These are phyloP conservation scores for Colletotrichum tropicale DNA, from an alignment of 2,329 filamentous ascomycete genomes.

Conservation along the genomic window DNA sequence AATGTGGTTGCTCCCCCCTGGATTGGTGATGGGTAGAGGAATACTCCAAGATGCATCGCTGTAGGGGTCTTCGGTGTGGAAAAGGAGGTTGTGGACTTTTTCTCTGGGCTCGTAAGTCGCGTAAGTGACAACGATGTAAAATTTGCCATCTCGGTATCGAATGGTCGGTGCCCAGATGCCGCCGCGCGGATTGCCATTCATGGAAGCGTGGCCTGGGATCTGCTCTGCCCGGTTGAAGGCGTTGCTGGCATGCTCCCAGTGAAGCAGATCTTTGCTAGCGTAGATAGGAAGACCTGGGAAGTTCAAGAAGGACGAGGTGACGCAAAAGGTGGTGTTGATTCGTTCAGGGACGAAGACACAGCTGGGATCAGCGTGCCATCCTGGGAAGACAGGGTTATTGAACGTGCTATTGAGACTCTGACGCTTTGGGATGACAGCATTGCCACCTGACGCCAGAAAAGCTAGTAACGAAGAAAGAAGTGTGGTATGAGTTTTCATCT, in stretches of 20 bases:
- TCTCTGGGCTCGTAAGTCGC: background rate
- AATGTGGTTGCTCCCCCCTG: background rate
- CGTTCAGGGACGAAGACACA: slow-evolving; percentile 41
- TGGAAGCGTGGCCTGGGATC: slow-evolving; percentile 36
- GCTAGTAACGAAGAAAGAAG: background rate
- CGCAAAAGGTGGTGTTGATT: slow-evolving; percentile 52
- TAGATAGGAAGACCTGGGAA: slow-evolving; percentile 59
- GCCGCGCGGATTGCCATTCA: slow-evolving; percentile 31
- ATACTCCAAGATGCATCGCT: background rate
- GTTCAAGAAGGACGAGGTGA: slow-evolving; percentile 54
- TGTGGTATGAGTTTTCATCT: background rate
- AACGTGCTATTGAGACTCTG: slow-evolving; percentile 23
- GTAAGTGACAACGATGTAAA: background rate
- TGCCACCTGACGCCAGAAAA: accelerated
- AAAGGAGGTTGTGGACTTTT: background rate
- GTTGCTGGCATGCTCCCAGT: slow-evolving; percentile 23
- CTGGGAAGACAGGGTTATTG: slow-evolving; percentile 51
- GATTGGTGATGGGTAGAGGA: background rate
- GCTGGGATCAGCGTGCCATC: slow-evolving; percentile 53
- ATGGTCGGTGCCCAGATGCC: slow-evolving; percentile 52
- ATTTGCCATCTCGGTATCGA: background rate
- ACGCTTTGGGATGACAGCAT: background rate
- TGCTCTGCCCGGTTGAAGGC: slow-evolving; percentile 43
- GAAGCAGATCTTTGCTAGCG: slow-evolving; percentile 25
- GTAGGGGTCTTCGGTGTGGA: background rate